These are phyloP conservation scores for Tricholoma flavovirens DNA, from an alignment of 768 basidiomycete genomes.

Conservation along the genomic window DNA sequence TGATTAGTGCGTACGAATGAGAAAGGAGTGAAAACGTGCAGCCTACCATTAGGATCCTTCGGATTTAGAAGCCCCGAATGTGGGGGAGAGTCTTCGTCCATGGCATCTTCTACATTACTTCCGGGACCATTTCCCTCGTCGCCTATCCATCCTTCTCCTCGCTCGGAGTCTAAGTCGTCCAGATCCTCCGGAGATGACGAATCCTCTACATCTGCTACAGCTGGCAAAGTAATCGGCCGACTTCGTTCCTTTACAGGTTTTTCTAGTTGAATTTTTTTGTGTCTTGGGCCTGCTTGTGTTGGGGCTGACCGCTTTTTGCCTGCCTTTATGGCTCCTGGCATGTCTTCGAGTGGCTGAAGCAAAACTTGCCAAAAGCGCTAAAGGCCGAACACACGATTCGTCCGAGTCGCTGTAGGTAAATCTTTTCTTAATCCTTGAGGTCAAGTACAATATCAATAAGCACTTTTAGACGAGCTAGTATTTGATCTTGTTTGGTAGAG, in stretches of 20 bases:
- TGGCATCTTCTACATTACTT: conserved; percentile 28
- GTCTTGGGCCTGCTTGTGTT: conserved; percentile 40
- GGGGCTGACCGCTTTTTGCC: conserved; percentile 47
- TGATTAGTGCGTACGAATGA: neutral
- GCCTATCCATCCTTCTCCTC: conserved; percentile 27
- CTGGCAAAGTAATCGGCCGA: conserved; percentile 46
- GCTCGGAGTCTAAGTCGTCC: conserved; percentile 29
- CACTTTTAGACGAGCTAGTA: too few species aligned
- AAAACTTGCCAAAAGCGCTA: too few species aligned
- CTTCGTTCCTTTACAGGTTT: conserved; percentile 36
- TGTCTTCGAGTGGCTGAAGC: neutral
- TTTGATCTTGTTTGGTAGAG: too few species aligned
- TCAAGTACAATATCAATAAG: too few species aligned
- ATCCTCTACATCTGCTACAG: conserved; percentile 22
- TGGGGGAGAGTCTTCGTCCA: conserved; percentile 27
- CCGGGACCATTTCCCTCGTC: conserved; percentile 10
- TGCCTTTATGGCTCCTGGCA: conserved; percentile 37
- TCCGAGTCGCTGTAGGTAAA: too few species aligned
- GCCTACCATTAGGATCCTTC: conserved; percentile 59
- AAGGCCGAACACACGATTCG: too few species aligned
- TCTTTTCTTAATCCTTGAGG: too few species aligned
- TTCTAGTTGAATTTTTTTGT: conserved; percentile 50
- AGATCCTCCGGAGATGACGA: conserved; percentile 37
- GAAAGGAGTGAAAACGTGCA: neutral
- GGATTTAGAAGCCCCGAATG: conserved; percentile 13